phyloP scores from a whole-genome alignment of 257 asterid species.

The Ocimum tenuiflorum region DNA sequence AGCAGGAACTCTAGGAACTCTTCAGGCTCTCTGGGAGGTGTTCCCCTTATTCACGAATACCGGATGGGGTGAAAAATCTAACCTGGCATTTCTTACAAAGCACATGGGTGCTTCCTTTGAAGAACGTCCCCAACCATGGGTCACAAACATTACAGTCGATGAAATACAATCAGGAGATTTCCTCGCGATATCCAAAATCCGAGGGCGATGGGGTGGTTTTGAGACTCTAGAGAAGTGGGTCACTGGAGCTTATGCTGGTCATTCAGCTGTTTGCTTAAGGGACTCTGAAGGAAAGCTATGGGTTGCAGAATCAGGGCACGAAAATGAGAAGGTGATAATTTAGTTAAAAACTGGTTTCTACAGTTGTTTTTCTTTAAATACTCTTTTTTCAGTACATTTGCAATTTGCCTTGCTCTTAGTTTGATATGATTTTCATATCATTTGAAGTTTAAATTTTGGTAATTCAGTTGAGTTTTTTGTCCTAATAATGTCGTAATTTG shows the following conservation, averaged over 20 bases:
- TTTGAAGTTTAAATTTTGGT: neutral
- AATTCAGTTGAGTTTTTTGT: neutral
- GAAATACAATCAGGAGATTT: constrained; percentile 85
- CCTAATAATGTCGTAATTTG: constrained; percentile 17
- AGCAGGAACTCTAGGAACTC: constrained; percentile 76
- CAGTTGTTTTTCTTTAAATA: neutral
- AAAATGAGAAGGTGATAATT: constrained; percentile 56
- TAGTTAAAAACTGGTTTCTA: neutral
- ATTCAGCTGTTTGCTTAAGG: constrained; percentile 73
- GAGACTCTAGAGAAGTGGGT: constrained; percentile 93
- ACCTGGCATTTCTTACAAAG: constrained; percentile 63
- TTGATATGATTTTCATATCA: neutral
- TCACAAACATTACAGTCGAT: constrained; percentile 47
- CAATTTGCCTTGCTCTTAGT: neutral
- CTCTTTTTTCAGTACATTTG: neutral
- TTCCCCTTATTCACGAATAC: constrained; percentile 71
- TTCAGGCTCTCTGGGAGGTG: constrained; percentile 77
- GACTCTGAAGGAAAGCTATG: constrained; percentile 72
- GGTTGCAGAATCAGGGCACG: constrained; percentile 93
- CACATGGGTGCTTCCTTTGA: constrained; percentile 81
- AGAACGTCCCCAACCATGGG: constrained; percentile 81
- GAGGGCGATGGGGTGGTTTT: constrained; percentile 89
- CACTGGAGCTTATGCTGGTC: constrained; percentile 84
- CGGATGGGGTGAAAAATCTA: constrained; percentile 75
- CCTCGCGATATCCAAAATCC: constrained; percentile 67